Evolutionary conservation across 768 basidiomycete species (phyloP).

Genomic region (Agrocybe pediades): DNA sequence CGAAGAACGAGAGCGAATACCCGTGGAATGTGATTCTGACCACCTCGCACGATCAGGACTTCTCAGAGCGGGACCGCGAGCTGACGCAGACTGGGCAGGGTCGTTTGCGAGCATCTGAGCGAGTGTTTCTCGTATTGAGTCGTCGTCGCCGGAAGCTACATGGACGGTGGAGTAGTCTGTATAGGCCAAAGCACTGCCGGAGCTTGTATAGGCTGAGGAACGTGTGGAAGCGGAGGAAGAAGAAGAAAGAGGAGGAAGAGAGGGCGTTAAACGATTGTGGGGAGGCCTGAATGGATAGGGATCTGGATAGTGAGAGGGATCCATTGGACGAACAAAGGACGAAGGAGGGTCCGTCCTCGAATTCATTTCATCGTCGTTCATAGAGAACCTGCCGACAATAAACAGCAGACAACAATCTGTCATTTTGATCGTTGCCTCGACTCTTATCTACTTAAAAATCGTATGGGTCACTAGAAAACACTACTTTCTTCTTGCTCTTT

Average conservation of each 20-base stretch:
- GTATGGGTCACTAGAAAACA: constrained; percentile 15
- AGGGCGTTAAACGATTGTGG: constrained; percentile 51
- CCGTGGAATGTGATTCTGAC: constrained; percentile 71
- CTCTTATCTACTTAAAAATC: constrained; percentile 15
- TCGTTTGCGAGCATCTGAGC: constrained; percentile 63
- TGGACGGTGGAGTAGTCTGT: constrained; percentile 68
- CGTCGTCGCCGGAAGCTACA: constrained; percentile 66
- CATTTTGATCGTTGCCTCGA: constrained; percentile 14
- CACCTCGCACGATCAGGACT: constrained; percentile 67
- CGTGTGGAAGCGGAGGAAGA: constrained; percentile 74
- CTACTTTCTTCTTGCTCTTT: constrained; percentile 12
- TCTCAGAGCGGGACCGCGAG: constrained; percentile 44
- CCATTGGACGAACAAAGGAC: constrained; percentile 37
- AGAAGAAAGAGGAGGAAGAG: constrained; percentile 54
- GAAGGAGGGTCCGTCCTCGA: not conserved
- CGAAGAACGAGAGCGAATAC: constrained; percentile 70
- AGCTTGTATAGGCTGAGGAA: constrained; percentile 78
- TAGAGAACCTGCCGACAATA: constrained; percentile 1
- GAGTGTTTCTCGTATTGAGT: constrained; percentile 63
- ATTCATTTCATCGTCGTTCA: constrained; percentile 6
- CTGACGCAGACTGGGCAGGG: constrained; percentile 41
- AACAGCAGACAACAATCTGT: constrained; percentile 17
- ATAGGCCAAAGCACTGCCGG: constrained; percentile 61
- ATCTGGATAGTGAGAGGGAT: constrained; percentile 72
- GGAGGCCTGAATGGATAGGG: constrained; percentile 73